Percentiles rank a stretch among this genome's conserved stretches.
phyloP scores from a whole-genome alignment of 106 monocot species.

The Apostasia ramifera region DNA sequence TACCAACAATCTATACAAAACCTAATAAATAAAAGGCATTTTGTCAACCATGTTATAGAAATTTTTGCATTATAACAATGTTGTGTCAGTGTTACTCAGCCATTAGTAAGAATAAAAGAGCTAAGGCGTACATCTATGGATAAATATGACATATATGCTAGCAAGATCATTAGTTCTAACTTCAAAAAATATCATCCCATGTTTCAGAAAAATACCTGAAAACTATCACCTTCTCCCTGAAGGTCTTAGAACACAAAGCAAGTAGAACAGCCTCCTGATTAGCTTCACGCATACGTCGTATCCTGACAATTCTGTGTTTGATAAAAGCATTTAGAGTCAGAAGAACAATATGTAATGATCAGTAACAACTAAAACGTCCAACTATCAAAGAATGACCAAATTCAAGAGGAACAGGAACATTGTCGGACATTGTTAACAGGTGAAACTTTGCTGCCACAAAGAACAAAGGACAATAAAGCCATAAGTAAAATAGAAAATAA shows the following conservation, averaged over 20 bases:
- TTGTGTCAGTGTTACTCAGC: background rate
- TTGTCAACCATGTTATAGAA: no score
- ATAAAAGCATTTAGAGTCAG: constrained; percentile 1
- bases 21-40: no score
- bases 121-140: background rate
- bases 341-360: background rate
- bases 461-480: no score
- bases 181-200: no score
- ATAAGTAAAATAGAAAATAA: no score
- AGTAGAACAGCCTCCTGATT: constrained; percentile 98
- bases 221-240: constrained; percentile 80
- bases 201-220: constrained; percentile 59
- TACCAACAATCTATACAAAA: no score
- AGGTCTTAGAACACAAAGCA: constrained; percentile 84
- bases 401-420: no score
- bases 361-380: no score
- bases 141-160: background rate
- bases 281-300: constrained; percentile 76
- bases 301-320: constrained; percentile 64
- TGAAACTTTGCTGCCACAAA: no score
- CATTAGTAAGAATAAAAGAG: background rate
- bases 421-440: no score
- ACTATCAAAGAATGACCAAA: no score
- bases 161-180: background rate
- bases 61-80: no score